Conservation (phyloP, 495 filamentous ascomycete genomes). For the Viridothelium virens region DNA sequence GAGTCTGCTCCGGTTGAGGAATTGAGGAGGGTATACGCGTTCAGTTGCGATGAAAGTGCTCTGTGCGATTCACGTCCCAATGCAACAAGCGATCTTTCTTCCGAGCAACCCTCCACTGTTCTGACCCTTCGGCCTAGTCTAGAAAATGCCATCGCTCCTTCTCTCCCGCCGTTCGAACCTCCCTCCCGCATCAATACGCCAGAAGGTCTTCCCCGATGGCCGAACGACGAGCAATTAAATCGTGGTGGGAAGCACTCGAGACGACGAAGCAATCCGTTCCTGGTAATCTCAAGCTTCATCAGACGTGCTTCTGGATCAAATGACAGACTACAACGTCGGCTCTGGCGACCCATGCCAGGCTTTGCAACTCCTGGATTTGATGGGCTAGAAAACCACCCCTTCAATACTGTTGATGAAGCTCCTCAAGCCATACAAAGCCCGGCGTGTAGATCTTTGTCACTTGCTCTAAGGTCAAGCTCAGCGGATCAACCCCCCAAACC, state of each 20-base stretch:
- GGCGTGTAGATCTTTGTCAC: not conserved
- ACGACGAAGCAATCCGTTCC: not conserved
- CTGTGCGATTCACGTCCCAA: not conserved
- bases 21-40: not conserved
- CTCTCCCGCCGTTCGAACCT: not conserved
- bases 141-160: not conserved
- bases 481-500: not conserved
- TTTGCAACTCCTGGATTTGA: not conserved
- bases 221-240: not conserved
- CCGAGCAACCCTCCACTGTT: not conserved
- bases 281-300: not conserved
- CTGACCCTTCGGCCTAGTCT: conserved; percentile 1
- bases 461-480: not conserved
- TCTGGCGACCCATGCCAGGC: not conserved
- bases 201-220: not conserved
- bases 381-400: conserved; percentile 1
- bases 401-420: not conserved
- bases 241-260: not conserved
- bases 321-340: not conserved
- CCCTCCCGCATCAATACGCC: not conserved
- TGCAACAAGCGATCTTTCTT: not conserved
- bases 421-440: not conserved
- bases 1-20: not conserved
- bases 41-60: conserved; percentile 11
- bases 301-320: not conserved